Evolutionary conservation across 2,329 filamentous ascomycete genomes (phyloP), one percentile per base, ranked within the genome.

Genomic region (Curvularia sp.): DNA sequence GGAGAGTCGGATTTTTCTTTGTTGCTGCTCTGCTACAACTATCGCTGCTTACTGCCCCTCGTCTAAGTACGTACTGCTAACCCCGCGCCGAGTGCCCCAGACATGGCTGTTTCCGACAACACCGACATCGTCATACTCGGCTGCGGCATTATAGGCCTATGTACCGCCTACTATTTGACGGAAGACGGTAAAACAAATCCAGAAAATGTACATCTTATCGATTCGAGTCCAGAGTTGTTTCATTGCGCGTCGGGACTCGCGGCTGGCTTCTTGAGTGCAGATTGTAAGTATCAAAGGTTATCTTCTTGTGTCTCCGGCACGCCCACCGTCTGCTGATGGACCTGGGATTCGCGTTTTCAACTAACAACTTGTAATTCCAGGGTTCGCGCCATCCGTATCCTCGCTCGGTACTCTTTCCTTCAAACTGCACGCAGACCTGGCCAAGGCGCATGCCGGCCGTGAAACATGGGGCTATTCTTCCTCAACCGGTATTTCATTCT

Each of bases 231-330:
- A 0, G 73, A 86, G 61, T 82, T 93, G 30, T 92, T 93, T 75
- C 83, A 86, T 10, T 91, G 88, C 28, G 90, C 91, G 0, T 93
- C 89, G 2, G 90, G 91, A 1, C 87, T 85, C 64, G 89, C 90
- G 0, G 91, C 84, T 18, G 90, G 91, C 0, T 94, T 93, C 69
- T 71, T 93, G 8, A 90, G 90, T 0, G 82, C 81, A 32, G 88
- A 93, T 73, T 93, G 90, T 80, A 70, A 18, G 74, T 66, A 48
- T 34, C 27, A 12, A 2, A 6, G 21, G 23, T 45, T 21, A 9
- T 45, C n/a, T 12, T 25, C 21, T n/a, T 41, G n/a, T 45, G 10
- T 27, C 21, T 34, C 25, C 32, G 28, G 18, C 47, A 39, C 15
- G 23, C 43, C 13, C 46, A 45, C 15, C 6, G 18, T 46, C 5